phyloP scores from a whole-genome alignment of 1,284 basidiomycete genomes.

The Cryptococcus sp. region DNA sequence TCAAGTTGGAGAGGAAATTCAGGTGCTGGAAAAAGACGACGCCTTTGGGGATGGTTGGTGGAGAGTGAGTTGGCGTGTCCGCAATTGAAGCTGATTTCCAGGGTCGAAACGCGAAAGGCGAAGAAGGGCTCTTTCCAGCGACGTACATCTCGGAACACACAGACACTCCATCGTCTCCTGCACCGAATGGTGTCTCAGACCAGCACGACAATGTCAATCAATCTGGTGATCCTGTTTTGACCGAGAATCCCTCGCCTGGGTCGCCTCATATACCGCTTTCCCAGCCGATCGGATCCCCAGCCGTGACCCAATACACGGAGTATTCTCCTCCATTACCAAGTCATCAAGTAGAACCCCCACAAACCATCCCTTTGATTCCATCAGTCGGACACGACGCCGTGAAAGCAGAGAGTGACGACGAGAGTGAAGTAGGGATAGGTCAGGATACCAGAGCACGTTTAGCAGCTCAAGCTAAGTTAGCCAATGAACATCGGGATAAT shows the following conservation, averaged over 20 bases:
- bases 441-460: conserved; percentile 62
- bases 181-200: background rate
- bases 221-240: background rate
- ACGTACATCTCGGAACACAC: conserved; percentile 68
- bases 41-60: conserved; percentile 97
- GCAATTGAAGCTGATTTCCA: conserved; percentile 35
- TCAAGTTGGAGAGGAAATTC: conserved; percentile 76
- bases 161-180: background rate
- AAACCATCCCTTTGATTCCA: conserved; percentile 70
- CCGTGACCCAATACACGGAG: conserved; percentile 7
- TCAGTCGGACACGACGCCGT: conserved; percentile 27
- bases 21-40: conserved; percentile 90
- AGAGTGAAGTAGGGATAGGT: conserved; percentile 55
- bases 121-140: conserved; percentile 83
- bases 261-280: conserved; percentile 1
- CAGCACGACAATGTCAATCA: too few species aligned
- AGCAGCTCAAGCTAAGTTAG: conserved; percentile 62
- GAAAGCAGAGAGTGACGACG: conserved; percentile 28
- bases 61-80: conserved; percentile 62
- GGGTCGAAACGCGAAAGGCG: conserved; percentile 79
- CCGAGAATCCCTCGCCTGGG: background rate
- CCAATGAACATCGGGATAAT: conserved; percentile 54
- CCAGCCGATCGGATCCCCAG: background rate
- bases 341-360: conserved; percentile 65
- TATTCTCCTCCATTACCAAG: conserved; percentile 12